Evolutionary conservation across 2,329 filamentous ascomycete genomes (phyloP), one percentile per base, ranked within the genome.

Genomic region (Aureobasidium subglaciale): DNA sequence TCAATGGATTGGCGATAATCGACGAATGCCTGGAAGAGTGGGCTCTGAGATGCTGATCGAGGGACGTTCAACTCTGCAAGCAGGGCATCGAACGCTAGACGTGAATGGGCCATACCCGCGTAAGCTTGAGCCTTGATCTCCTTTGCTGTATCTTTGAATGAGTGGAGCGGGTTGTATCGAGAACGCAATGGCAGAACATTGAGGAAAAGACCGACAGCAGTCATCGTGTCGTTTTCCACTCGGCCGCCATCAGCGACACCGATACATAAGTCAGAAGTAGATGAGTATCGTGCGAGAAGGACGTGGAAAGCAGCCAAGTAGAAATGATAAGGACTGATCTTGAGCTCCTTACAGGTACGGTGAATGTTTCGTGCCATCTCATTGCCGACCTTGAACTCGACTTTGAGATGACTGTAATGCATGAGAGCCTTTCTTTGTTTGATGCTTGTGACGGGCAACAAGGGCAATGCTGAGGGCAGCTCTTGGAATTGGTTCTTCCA

Each of bases 241-340:
- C 74, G 66, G 30, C 64, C 65, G 1, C 67, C 70, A 57, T 75
- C 72, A 2, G 68, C 68, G 15, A 76, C 63, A n/a, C 73, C 73
- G 46, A 76, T 71, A 46, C 61, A 68, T 8, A 76, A 16, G 16
- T 75, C 68, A 0, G 67, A 60, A 1, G 46, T 55, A 1, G 64
- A 60, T 1, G 62, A 24, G 11, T 67, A 59, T 3, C 63, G 61
- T 24, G 57, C 59, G 0, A 74, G 60, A 4, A 74, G 53, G 1
- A 60, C 58, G 20, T 67, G 57, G 30, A 74, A 63, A 0, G 61
- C 64, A 5, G 68, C 64, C 4, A 75, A 62, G 59, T 70, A 66
- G 58, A 73, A 67, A 49, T 73, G 68, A 48, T 71, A 68, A 0
- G 63, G 32, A 0, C 63, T 66, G 15, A 53, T 40, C 34, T 59